phyloP scores from a whole-genome alignment of 345 rosid species.

The Euphorbia lathyris region DNA sequence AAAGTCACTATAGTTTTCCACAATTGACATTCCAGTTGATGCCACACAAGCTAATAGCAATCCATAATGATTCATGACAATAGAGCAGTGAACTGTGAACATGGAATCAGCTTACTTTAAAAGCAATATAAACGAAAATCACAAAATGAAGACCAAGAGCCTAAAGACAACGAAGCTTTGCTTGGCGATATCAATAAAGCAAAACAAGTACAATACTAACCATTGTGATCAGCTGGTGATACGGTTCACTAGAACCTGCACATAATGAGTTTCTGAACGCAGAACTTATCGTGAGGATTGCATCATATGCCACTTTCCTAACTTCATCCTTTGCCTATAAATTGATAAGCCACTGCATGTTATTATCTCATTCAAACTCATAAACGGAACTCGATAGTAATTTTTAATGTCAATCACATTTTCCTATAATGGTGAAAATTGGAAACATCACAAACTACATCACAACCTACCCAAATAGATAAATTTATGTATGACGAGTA shows the following conservation, averaged over 20 bases:
- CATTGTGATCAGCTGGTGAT: constrained; percentile 70
- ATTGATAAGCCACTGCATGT: constrained; percentile 12
- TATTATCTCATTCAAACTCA: not conserved
- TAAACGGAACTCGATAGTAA: not conserved
- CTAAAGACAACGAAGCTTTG: not conserved
- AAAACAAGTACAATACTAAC: constrained; percentile 34
- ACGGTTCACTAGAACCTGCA: constrained; percentile 36
- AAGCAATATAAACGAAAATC: not conserved
- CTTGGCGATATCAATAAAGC: not conserved
- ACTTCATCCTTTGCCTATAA: constrained; percentile 69
- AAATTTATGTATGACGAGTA: not conserved
- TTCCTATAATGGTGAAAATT: not conserved
- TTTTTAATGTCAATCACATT: not conserved
- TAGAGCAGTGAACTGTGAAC: not conserved
- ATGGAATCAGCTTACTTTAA: not conserved
- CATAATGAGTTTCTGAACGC: constrained; percentile 42
- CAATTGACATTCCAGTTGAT: not conserved
- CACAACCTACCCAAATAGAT: not conserved
- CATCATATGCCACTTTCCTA: constrained; percentile 77
- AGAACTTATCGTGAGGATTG: constrained; percentile 54
- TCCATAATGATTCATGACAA: not conserved
- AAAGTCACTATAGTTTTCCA: not conserved
- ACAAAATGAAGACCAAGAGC: not conserved
- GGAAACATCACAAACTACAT: too few relatives aligned
- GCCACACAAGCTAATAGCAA: not conserved